These are phyloP conservation scores for Clarireedia paspali DNA, from an alignment of 2,329 filamentous ascomycete species.

Conservation along the genomic window DNA sequence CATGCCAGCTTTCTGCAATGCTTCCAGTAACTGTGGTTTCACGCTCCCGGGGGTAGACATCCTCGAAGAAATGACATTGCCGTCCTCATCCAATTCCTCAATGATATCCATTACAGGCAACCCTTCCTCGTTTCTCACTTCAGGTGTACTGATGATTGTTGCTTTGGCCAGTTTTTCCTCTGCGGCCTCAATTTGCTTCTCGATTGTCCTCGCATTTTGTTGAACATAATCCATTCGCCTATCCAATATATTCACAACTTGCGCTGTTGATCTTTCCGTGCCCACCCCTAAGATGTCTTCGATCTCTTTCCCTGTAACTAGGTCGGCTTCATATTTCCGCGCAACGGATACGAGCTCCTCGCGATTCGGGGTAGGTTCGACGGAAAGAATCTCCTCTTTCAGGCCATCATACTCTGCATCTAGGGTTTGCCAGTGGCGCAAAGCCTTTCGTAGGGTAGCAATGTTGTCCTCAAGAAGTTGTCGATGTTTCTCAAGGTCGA, in stretches of 20 bases:
- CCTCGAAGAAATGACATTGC: slow-evolving; percentile 66
- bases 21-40: slow-evolving; percentile 61
- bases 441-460: slow-evolving; percentile 61
- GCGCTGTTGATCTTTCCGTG: slow-evolving; percentile 45
- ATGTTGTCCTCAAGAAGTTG: slow-evolving; percentile 69
- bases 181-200: slow-evolving; percentile 57
- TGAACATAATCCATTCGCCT: slow-evolving; percentile 84
- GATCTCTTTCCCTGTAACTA: slow-evolving; percentile 54
- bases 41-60: slow-evolving; percentile 60
- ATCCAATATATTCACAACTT: slow-evolving; percentile 60
- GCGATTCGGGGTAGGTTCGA: slow-evolving; percentile 36
- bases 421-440: slow-evolving; percentile 85
- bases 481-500: slow-evolving; percentile 68
- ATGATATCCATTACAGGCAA: slow-evolving; percentile 83
- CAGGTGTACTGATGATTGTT: slow-evolving; percentile 50
- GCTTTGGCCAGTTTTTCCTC: slow-evolving; percentile 64
- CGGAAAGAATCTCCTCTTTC: slow-evolving; percentile 65
- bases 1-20: slow-evolving; percentile 70
- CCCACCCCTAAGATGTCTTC: slow-evolving; percentile 38
- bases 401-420: slow-evolving; percentile 87
- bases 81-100: slow-evolving; percentile 86
- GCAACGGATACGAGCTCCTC: slow-evolving; percentile 47
- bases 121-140: slow-evolving; percentile 57
- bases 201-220: slow-evolving; percentile 67
- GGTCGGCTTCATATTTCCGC: slow-evolving; percentile 42